Evolutionary conservation across 768 basidiomycete genomes (phyloP), one percentile per base, ranked within the genome.

Genomic region (Kwoniella sp.): DNA sequence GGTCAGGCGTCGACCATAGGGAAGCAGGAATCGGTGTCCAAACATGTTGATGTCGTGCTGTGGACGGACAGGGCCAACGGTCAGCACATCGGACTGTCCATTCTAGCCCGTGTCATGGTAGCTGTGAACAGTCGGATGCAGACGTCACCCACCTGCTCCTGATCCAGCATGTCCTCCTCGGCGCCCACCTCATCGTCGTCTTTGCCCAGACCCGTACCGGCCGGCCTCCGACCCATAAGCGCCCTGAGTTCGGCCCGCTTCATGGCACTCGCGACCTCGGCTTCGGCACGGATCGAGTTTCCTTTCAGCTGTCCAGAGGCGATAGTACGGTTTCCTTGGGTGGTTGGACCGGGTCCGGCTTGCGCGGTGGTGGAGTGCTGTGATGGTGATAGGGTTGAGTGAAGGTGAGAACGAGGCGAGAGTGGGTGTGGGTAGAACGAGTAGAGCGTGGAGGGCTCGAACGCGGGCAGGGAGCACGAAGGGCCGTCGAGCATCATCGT

Each of bases 11-110:
- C 63, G 20, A 8, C 68, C 68, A 20, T 56, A 60, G 8, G 68
- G 68, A 20, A 67, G 44, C 4, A 70, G 44, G 57, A 70, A 70
- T 0, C 68, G 52, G 46, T 70, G 55, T 14, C 68, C 68, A 39
- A 70, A 69, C 46, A 57, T 57, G 36, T 65, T 66, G 47, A 65
- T 55, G 22, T 59, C 33, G 25, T 59, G 57, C 62, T 65, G 17
- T 37, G n/a, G n/a, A n/a, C n/a, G n/a, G n/a, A n/a, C n/a, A n/a
- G n/a, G n/a, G n/a, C n/a, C n/a, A n/a, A n/a, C n/a, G n/a, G n/a
- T 12, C 11, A n/a, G 20, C 15, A 25, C 14, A 19, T 25, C 33
- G 12, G 20, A n/a, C 33, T 17, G 37, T 26, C 5, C 38, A 11
- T 22, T 33, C 32, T 33, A 9, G 32, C 32, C 5, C 27, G 52